Evolutionary conservation across 176 grass and related monocot species (phyloP), one percentile per base, ranked within the genome.

Genomic region (Musa troglodytarum): DNA sequence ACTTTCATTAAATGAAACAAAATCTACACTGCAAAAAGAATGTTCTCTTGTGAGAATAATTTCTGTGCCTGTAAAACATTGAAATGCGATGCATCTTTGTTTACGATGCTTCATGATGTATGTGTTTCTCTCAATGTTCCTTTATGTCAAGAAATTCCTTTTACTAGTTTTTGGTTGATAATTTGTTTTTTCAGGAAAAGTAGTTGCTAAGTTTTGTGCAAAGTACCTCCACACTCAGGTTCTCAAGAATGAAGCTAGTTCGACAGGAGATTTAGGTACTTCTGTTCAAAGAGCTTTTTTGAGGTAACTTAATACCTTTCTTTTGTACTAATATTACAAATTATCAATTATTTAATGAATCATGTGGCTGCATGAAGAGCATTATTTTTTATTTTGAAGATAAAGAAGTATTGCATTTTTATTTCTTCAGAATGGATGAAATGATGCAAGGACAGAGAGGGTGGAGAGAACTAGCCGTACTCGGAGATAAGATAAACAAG

Each of bases 401-500:
- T 70, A 21, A 50, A 52, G 2, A 52, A 21, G 14, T 50, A 74
- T 24, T 5, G 16, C 11, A 28, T 19, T 52, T 43, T 65, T 15
- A 15, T 77, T 64, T 11, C 61, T 50, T 75, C 59, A 70, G 49
- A 73, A 71, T 87, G 88, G 95, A 99, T 81, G 95, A 93, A 82
- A 99, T 99, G 95, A 99, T 99, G 95, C 82, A 71, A 81, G 95
- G 95, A 43, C 90, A 99, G 54, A 89, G 95, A 87, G 95, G 95
- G 65, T 99, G 95, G 95, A 86, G 95, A 87, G 95, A 99, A 85
- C 86, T 99, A 74, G 80, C 86, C 29, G 75, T 84, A 25, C 80
- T 99, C 68, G 95, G 95, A 52, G 95, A 99, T 81, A 99, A 99
- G 71, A 89, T 94, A 65, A 89, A 99, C 77, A 94, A 94, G 81